Percentiles rank a stretch among this genome's conserved stretches.
phyloP scores from a whole-genome alignment of 805 yeast genomes.

The Komagataella populi region DNA sequence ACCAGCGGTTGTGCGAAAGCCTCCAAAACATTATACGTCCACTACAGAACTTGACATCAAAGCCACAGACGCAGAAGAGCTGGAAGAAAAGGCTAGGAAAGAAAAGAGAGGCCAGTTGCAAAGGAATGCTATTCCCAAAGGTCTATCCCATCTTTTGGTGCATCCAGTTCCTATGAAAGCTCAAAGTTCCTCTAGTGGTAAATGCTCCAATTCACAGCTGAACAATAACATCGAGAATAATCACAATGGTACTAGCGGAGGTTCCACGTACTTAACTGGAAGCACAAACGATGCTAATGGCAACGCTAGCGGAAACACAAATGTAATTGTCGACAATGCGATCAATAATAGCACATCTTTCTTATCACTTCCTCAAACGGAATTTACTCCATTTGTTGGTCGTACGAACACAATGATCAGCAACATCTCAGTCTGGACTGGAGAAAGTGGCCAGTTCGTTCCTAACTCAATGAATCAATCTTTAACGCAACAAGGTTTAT shows the following conservation, averaged over 20 bases:
- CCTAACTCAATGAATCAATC: constrained; percentile 12
- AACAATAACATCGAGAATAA: constrained; percentile 2
- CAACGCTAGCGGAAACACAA: neutral
- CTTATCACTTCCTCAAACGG: constrained; percentile 1
- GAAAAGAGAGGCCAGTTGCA: constrained; percentile 37
- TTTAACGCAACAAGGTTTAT: neutral
- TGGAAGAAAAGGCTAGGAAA: constrained; percentile 33
- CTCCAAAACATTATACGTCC: constrained; percentile 21
- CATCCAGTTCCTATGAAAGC: constrained; percentile 11
- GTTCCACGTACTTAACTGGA: constrained; percentile 1
- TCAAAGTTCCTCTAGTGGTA: constrained; percentile 8
- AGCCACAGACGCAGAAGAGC: constrained; percentile 20
- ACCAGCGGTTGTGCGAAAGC: constrained; percentile 40
- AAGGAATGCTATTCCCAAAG: constrained; percentile 38
- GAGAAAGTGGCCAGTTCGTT: constrained; percentile 27
- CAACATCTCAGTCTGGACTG: constrained; percentile 50
- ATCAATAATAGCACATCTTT: constrained; percentile 2
- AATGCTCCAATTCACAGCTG: constrained; percentile 16
- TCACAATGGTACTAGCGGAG: neutral
- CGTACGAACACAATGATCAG: constrained; percentile 48
- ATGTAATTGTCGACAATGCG: neutral
- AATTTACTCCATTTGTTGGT: constrained; percentile 17
- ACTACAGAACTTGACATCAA: constrained; percentile 16
- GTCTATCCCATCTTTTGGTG: constrained; percentile 32
- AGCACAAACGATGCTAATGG: neutral